A percentile compares a stretch with the other conserved stretches of the same genome.
Conservation (phyloP, 2,329 filamentous ascomycete species). For the Ophiosphaerella herpotricha region DNA sequence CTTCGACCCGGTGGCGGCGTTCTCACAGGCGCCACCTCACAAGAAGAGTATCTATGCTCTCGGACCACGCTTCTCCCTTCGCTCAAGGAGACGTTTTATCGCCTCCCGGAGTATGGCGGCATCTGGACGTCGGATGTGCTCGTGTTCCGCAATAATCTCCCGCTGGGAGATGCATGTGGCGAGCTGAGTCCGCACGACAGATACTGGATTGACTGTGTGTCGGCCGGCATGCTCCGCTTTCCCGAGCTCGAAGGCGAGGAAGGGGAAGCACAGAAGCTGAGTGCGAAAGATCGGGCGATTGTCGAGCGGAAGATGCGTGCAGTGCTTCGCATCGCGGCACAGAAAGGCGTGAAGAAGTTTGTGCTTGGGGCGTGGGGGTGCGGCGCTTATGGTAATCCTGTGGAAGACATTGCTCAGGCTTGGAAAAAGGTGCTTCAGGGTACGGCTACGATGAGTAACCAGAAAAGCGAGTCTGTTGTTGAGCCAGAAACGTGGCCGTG, state of each 20-base stretch:
- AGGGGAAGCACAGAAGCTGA: slow-evolving; percentile 37
- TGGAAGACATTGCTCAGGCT: slow-evolving; percentile 60
- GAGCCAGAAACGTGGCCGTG: slow-evolving; percentile 47
- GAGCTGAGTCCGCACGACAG: slow-evolving; percentile 55
- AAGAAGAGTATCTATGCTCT: slow-evolving; percentile 66
- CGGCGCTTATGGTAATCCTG: slow-evolving; percentile 66
- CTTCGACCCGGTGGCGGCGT: slow-evolving; percentile 66
- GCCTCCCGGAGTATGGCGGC: slow-evolving; percentile 61
- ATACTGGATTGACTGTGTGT: slow-evolving; percentile 64
- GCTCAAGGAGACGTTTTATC: slow-evolving; percentile 63
- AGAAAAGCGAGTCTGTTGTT: slow-evolving; percentile 22
- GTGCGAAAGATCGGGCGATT: slow-evolving; percentile 56
- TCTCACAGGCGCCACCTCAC: slow-evolving; percentile 62
- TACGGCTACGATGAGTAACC: slow-evolving; percentile 20
- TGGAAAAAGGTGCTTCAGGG: slow-evolving; percentile 52
- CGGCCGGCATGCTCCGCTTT: slow-evolving; percentile 62
- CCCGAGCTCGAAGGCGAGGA: slow-evolving; percentile 57
- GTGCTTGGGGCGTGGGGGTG: slow-evolving; percentile 70
- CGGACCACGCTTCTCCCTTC: slow-evolving; percentile 65
- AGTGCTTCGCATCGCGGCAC: slow-evolving; percentile 58
- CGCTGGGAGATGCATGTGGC: slow-evolving; percentile 38
- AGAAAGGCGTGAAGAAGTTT: slow-evolving; percentile 52
- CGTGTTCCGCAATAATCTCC: slow-evolving; percentile 55
- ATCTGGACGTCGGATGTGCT: slow-evolving; percentile 64
- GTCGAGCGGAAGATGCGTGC: slow-evolving; percentile 61